Percentiles rank a stretch among this genome's conserved stretches.
Conservation (phyloP, 345 rosid species). For the Hibiscus trionum region DNA sequence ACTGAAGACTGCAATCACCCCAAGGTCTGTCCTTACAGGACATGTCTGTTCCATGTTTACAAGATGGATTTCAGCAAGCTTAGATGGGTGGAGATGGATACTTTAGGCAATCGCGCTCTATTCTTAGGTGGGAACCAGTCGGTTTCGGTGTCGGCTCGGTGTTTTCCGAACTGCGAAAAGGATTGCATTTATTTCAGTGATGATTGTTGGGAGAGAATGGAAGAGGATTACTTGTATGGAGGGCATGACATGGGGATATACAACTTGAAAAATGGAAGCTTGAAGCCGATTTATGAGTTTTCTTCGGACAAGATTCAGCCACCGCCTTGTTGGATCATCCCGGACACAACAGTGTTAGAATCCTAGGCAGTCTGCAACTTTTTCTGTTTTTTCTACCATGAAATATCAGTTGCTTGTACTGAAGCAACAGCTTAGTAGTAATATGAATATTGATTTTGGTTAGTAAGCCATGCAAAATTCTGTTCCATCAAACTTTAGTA, state of each 20-base stretch:
- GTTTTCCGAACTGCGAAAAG: not conserved
- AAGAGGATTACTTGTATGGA: not conserved
- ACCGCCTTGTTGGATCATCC: no score
- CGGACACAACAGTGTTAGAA: no score
- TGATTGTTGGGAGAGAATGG: constrained; percentile 6
- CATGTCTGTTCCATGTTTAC: no score
- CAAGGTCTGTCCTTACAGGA: no score
- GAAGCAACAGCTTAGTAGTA: not conserved
- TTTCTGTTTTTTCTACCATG: not conserved
- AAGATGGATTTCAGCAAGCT: no score
- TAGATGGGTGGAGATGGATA: no score
- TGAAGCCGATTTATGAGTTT: no score
- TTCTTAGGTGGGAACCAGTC: constrained; percentile 6
- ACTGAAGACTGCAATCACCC: no score
- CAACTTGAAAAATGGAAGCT: no score
- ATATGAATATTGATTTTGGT: not conserved
- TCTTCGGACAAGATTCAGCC: not conserved
- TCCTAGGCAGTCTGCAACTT: not conserved
- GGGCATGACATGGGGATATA: constrained; percentile 7
- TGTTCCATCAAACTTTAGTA: no score
- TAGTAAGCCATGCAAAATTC: no score
- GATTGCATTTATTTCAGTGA: constrained; percentile 2
- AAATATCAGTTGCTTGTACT: not conserved
- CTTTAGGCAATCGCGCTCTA: not conserved
- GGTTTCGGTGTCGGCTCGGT: not conserved